Evolutionary conservation across 1,139 yeast species (phyloP).

Genomic region (Yamadazyma conglobata): DNA sequence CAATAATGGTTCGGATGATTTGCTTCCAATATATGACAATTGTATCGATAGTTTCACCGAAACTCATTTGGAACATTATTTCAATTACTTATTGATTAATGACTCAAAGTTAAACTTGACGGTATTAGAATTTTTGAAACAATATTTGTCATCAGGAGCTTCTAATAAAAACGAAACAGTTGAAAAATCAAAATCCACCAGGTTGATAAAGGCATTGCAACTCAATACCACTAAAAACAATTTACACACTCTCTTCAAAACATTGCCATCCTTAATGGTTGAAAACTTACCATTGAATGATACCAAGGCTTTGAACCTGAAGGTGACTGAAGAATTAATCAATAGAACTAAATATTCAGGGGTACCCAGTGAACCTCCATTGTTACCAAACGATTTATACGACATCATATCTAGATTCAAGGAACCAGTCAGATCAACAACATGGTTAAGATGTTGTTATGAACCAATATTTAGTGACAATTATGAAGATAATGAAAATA

Average conservation of each 20-base stretch:
- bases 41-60: conserved; percentile 41
- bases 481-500: conserved; percentile 23
- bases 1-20: conserved; percentile 13
- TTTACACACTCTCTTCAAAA: conserved; percentile 48
- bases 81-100: conserved; percentile 30
- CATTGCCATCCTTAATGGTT: conserved; percentile 62
- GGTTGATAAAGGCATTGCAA: conserved; percentile 34
- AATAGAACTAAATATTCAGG: conserved; percentile 34
- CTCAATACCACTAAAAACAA: conserved; percentile 30
- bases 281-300: conserved; percentile 24
- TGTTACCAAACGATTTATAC: conserved; percentile 56
- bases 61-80: conserved; percentile 29
- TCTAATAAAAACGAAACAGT: conserved; percentile 30
- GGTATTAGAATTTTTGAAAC: conserved; percentile 37
- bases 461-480: conserved; percentile 46
- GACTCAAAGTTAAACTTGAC: conserved; percentile 35
- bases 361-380: conserved; percentile 61
- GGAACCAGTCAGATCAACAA: conserved; percentile 90
- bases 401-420: conserved; percentile 59
- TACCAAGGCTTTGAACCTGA: conserved; percentile 13
- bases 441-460: conserved; percentile 93
- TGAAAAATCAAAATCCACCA: conserved; percentile 29
- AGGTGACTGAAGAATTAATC: conserved; percentile 26
- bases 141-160: conserved; percentile 39
- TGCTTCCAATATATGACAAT: conserved; percentile 28